Base-by-base conservation (phyloP, 2,329 filamentous ascomycete species). In the Allantophomopsis lycopodina region DNA sequence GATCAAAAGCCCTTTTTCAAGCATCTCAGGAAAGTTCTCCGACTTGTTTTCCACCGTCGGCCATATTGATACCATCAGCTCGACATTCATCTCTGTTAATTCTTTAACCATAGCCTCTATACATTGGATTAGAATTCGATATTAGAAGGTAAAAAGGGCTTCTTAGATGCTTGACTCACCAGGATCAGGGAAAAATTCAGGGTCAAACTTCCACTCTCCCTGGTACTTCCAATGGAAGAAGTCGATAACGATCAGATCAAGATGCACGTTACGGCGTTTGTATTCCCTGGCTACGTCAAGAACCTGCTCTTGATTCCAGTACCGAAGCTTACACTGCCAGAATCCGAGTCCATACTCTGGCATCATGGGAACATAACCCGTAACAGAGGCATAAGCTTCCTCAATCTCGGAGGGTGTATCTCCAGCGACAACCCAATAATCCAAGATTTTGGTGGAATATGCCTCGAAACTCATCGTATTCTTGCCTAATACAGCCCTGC, bases 41-140 rank as follows among this genome's bases (percentile, higher is more conserved):
- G 69, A 74, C 2, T 54, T 50, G 11, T 62, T 64, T 39, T 80
- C 73, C 1, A 82, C 75, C 0, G 75, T 80, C 0, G 77, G 77
- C 77, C 78, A 82, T 46, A 82, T 69, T 0, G 74, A 79, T 0
- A 82, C 73, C 75, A 82, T 81, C 3, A 80, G 62, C 49, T 82
- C 75, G 35, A 81, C 68, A 0, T 65, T 62, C 43, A 82, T 54
- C 0, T 65, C 60, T 33, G 70, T 62, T 1, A 81, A 62, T 51
- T 81, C 76, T 32, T 62, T 59, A 16, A 80, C 61, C 77, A 82
- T 82, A 3, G 71, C 71, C 35, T 73, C 73, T 60, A 42, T 39
- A 30, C 16, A 32, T 13, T 10, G 44, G 23, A 23, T 6, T 1
- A 5, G 10, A 33, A 44, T 39, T 8, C 18, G 11, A n/a, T 35